phyloP scores from a whole-genome alignment of 352 stramenopile genomes.

The Globisporangium solare region DNA sequence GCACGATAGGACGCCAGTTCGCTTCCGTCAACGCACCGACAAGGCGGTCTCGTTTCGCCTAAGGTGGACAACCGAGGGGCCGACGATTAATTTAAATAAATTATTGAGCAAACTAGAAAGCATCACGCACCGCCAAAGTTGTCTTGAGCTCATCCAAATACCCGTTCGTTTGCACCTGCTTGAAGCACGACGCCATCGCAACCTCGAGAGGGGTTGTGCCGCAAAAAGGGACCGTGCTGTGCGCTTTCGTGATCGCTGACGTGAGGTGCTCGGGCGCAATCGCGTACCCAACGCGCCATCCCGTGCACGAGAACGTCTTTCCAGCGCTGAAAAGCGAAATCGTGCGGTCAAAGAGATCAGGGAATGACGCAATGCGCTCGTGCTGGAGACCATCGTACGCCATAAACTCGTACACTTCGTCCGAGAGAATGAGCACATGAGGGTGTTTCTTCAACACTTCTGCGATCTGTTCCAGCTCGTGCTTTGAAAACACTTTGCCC shows the following conservation, averaged over 20 bases:
- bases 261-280: conserved; percentile 54
- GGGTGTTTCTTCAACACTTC: conserved; percentile 79
- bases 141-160: conserved; percentile 75
- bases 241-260: conserved; percentile 65
- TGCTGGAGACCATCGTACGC: conserved; percentile 76
- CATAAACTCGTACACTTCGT: conserved; percentile 99
- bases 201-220: conserved; percentile 93
- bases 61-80: conserved; percentile 1
- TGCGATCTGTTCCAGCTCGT: conserved; percentile 92
- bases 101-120: not conserved
- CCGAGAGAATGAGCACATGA: conserved; percentile 91
- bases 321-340: conserved; percentile 92
- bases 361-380: conserved; percentile 70
- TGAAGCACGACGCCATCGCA: conserved; percentile 86
- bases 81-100: not conserved
- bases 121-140: conserved; percentile 39
- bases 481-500: conserved; percentile 95
- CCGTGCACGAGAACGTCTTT: conserved; percentile 94
- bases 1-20: conserved; percentile 89
- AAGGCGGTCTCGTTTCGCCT: conserved; percentile 86
- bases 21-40: conserved; percentile 70
- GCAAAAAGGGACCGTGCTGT: conserved; percentile 91
- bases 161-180: conserved; percentile 82
- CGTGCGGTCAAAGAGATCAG: conserved; percentile 83
- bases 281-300: conserved; percentile 89